Conservation (phyloP, 2,329 filamentous ascomycete species). For the Pseudocercospora eumusae region DNA sequence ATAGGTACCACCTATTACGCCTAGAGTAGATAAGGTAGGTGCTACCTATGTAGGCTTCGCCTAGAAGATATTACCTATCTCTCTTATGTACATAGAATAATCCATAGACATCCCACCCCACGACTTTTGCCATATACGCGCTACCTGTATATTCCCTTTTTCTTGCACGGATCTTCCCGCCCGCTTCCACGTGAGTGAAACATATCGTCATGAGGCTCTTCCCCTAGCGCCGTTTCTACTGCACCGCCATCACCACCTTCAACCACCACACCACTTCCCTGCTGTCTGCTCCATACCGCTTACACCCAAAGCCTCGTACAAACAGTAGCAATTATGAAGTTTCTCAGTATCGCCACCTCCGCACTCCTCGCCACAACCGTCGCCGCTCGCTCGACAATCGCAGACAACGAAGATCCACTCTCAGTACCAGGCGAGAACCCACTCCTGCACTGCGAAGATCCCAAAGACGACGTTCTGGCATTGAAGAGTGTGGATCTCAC, state of each 20-base stretch:
- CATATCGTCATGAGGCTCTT: slow-evolving; percentile 6
- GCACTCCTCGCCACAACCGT: slow-evolving; percentile 36
- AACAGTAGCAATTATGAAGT: slow-evolving; percentile 34
- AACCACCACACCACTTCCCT: not conserved
- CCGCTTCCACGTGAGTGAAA: slow-evolving; percentile 5
- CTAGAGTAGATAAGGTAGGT: no score
- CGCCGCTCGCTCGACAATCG: slow-evolving; percentile 34
- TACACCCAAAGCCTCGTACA: not conserved
- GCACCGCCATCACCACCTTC: slow-evolving; percentile 4
- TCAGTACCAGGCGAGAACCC: slow-evolving; percentile 84
- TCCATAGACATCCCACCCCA: no score
- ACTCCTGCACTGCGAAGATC: slow-evolving; percentile 73
- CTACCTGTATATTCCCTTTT: no score
- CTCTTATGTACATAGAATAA: no score
- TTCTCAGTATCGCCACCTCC: slow-evolving; percentile 33
- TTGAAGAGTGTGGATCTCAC: slow-evolving; percentile 77
- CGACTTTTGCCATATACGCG: no score
- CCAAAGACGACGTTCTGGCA: slow-evolving; percentile 67
- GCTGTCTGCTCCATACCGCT: not conserved
- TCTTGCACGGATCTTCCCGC: slow-evolving; percentile 10
- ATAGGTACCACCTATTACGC: no score
- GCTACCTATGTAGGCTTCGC: no score
- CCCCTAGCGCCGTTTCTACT: slow-evolving; percentile 2
- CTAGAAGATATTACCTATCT: no score
- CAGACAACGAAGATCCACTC: slow-evolving; percentile 49